Evolutionary conservation across 352 stramenopile genomes (phyloP), one percentile per base, ranked within the genome.

Genomic region (Thraustochytrium sp.): DNA sequence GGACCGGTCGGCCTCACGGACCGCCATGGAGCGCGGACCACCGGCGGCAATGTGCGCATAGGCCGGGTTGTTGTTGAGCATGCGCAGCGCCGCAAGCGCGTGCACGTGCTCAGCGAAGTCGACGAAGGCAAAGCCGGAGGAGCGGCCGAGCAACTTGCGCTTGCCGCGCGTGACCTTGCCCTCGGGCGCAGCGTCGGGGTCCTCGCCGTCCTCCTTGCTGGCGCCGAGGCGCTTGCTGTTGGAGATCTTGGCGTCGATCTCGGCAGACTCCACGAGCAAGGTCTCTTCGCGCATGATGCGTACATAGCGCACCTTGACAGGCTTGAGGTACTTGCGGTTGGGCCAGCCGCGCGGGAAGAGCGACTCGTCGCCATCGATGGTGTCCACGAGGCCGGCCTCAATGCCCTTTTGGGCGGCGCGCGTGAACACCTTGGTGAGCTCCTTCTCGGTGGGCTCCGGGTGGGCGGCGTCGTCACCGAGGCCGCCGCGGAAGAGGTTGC

Each of bases 51-150:
- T 87, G 38, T 53, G 77, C 5, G 88, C 90, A 86, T 96, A 98
- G 55, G 90, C 86, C 0, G 95, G 92, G 88, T 99, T 99, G 88
- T 99, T 98, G 88, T 99, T 99, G 46, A 99, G 86, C 72, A 95
- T 88, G 31, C 96, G 92, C 48, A 99, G 88, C 68, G 93, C 95
- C n/a, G 95, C 94, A 38, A 99, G 88, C 18, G 96, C 96, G 89
- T 98, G 94, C 46, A 92, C 89, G 88, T 99, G 96, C 87, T 98
- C 89, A 13, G 90, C 90, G 86, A 99, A 99, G 88, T 99, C 95
- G n/a, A 97, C 94, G 90, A 99, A 99, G 18, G 91, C 96, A 88
- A 94, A 97, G 31, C 92, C 92, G 80, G 91, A 91, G 48, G 76
- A 76, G 2, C 16, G 31, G 29, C 85, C 37, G 21, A 63, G 11